Conservation (phyloP, 2,329 filamentous ascomycete species). For the Dactylellina sp. region DNA sequence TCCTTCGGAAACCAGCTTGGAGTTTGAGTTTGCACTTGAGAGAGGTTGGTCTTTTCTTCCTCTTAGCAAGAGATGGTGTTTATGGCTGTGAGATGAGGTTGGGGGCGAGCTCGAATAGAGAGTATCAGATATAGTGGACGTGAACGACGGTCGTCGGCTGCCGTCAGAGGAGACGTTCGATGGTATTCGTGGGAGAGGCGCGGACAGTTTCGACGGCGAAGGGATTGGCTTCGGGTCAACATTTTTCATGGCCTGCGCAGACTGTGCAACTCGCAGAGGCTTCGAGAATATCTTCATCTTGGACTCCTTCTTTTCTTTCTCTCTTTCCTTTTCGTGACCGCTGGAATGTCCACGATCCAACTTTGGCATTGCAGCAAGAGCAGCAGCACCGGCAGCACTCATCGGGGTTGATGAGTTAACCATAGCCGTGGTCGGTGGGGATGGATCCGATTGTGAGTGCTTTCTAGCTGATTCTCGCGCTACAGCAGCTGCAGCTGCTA, state of each 20-base stretch:
- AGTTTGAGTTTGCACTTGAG: slow-evolving; percentile 55
- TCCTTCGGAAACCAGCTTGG: slow-evolving; percentile 54
- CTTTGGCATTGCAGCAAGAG: slow-evolving; percentile 74
- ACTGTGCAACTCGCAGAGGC: slow-evolving; percentile 63
- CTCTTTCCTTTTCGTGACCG: slow-evolving; percentile 63
- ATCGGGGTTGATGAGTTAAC: slow-evolving; percentile 37
- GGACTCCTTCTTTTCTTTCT: slow-evolving; percentile 72
- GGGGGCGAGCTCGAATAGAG: slow-evolving; percentile 56
- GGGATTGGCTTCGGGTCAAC: slow-evolving; percentile 56
- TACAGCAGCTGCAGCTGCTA: slow-evolving; percentile 62
- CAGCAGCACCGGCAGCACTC: slow-evolving; percentile 64
- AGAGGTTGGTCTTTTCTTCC: slow-evolving; percentile 67
- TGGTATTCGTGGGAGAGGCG: slow-evolving; percentile 45
- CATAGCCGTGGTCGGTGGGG: slow-evolving; percentile 41
- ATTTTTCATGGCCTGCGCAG: slow-evolving; percentile 53
- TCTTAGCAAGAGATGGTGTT: slow-evolving; percentile 75
- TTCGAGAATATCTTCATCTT: slow-evolving; percentile 78
- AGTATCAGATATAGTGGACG: slow-evolving; percentile 64
- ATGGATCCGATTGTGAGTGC: slow-evolving; percentile 54
- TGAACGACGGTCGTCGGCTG: slow-evolving; percentile 64
- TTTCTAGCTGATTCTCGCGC: slow-evolving; percentile 53
- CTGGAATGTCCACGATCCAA: slow-evolving; percentile 60
- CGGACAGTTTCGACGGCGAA: slow-evolving; percentile 49
- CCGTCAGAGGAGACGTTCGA: slow-evolving; percentile 53
- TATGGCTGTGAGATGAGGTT: slow-evolving; percentile 64